These are phyloP conservation scores for Avena atlantica DNA, from an alignment of 176 grass and related monocot species.

Conservation along the genomic window DNA sequence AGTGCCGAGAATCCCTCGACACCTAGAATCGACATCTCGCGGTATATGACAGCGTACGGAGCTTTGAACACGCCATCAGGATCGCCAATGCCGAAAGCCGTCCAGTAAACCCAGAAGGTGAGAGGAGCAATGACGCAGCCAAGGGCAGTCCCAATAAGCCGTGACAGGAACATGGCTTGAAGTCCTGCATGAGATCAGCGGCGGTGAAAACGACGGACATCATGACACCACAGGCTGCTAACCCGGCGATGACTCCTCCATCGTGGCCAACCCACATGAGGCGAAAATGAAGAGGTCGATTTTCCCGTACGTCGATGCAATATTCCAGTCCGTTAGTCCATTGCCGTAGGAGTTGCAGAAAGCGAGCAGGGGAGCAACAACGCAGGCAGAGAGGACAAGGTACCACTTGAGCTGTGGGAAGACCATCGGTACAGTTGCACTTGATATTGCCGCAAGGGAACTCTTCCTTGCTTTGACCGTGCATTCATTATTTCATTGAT, in stretches of 20 bases:
- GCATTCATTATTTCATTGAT: conserved; percentile 67
- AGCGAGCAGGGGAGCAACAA: conserved; percentile 72
- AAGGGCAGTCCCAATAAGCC: conserved; percentile 78
- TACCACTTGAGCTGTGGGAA: conserved; percentile 90
- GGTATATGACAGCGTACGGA: conserved; percentile 79
- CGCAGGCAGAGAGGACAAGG: conserved; percentile 68
- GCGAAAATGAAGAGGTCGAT: conserved; percentile 76
- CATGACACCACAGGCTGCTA: conserved; percentile 86
- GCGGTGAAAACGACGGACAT: conserved; percentile 78
- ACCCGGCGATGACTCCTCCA: conserved; percentile 75
- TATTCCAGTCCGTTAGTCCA: conserved; percentile 87
- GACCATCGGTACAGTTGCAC: conserved; percentile 56
- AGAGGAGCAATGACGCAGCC: conserved; percentile 76
- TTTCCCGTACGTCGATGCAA: conserved; percentile 90
- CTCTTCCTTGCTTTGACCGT: conserved; percentile 38
- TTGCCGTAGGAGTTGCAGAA: conserved; percentile 91
- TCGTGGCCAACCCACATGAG: conserved; percentile 79
- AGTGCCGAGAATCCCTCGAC: conserved; percentile 66
- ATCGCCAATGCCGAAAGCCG: conserved; percentile 74
- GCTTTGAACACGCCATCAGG: conserved; percentile 78
- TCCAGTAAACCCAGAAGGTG: conserved; percentile 88
- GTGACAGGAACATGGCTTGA: conserved; percentile 93
- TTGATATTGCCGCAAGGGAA: conserved; percentile 75
- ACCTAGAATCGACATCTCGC: conserved; percentile 82
- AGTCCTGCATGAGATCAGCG: conserved; percentile 91